A percentile compares a stretch with the other conserved stretches of the same genome.
Conservation (phyloP, 164 flowering plant species). For the Liquidambar formosana region DNA sequence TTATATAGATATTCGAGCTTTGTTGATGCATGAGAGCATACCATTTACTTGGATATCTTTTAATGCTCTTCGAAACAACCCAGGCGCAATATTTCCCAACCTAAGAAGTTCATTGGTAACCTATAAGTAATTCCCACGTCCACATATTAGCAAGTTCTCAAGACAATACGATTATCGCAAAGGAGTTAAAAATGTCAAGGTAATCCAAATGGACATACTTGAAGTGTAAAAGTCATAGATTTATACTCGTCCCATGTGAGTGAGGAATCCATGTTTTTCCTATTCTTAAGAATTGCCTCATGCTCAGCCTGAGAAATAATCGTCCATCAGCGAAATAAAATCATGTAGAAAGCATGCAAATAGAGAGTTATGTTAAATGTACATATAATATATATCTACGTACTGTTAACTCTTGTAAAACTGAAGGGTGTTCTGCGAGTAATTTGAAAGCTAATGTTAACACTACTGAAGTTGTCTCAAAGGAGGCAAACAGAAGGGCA, state of each 20-base stretch:
- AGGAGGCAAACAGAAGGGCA: conserved; percentile 28
- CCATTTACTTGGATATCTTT: conserved; percentile 20
- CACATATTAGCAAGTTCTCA: neutral
- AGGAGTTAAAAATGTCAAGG: too few relatives aligned
- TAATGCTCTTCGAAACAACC: conserved; percentile 16
- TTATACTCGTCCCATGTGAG: conserved; percentile 37
- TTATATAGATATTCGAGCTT: too few relatives aligned
- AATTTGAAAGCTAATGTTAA: conserved; percentile 21
- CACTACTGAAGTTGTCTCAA: conserved; percentile 22
- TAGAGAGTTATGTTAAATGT: too few relatives aligned
- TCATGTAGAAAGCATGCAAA: neutral
- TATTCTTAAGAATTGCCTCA: conserved; percentile 12
- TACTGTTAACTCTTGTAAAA: conserved; percentile 22
- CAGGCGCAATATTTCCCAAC: conserved; percentile 13
- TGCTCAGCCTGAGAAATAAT: conserved; percentile 17
- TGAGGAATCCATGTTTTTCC: neutral
- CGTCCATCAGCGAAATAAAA: neutral
- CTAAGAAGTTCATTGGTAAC: conserved; percentile 23
- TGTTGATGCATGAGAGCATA: neutral
- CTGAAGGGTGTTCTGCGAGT: conserved; percentile 25
- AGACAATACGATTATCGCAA: too few relatives aligned
- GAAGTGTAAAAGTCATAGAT: conserved; percentile 29
- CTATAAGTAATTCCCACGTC: conserved; percentile 4
- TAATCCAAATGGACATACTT: conserved; percentile 21
- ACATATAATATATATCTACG: neutral